Percentiles rank a stretch among this genome's conserved stretches.
Conservation (phyloP, 768 basidiomycete species). For the Panaeolus papilionaceus region DNA sequence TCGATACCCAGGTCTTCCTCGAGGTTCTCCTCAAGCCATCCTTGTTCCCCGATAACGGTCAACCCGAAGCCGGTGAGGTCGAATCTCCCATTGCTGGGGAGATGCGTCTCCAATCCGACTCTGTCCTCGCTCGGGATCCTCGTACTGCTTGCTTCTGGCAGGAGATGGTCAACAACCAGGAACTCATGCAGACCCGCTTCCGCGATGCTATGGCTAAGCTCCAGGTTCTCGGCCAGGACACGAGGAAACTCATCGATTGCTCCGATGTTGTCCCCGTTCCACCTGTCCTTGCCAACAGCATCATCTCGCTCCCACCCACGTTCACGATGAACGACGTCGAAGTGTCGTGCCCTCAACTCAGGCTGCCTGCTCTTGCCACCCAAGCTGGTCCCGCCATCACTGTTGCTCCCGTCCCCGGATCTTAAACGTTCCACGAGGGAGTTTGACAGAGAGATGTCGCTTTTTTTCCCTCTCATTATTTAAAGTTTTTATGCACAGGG, state of each 20-base stretch:
- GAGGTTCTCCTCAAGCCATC: constrained; percentile 31
- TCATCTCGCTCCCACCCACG: not conserved
- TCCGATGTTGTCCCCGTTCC: constrained; percentile 50
- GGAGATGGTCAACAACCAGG: constrained; percentile 16
- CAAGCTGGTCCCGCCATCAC: constrained; percentile 1
- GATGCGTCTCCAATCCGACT: constrained; percentile 53
- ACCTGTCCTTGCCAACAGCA: not conserved
- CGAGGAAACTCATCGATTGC: constrained; percentile 45
- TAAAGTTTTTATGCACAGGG: too few relatives aligned
- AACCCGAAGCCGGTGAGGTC: constrained; percentile 41
- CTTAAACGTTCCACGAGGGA: too few relatives aligned
- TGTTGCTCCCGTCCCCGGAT: not conserved
- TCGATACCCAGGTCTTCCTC: constrained; percentile 38
- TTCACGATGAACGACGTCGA: constrained; percentile 5
- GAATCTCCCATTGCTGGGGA: constrained; percentile 45
- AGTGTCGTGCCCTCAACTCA: not conserved
- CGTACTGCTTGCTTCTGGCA: constrained; percentile 58
- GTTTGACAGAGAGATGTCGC: too few relatives aligned
- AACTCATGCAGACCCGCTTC: constrained; percentile 39
- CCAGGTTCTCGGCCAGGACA: constrained; percentile 47
- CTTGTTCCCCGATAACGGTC: constrained; percentile 31
- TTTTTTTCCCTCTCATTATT: too few relatives aligned
- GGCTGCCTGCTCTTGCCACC: not conserved
- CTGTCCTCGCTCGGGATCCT: constrained; percentile 25
- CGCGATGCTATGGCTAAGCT: constrained; percentile 50